Percentiles rank a stretch among this genome's conserved stretches.
Evolutionary conservation across 1,139 yeast genomes (phyloP).

Genomic region (Pichia kudriavzevii): DNA sequence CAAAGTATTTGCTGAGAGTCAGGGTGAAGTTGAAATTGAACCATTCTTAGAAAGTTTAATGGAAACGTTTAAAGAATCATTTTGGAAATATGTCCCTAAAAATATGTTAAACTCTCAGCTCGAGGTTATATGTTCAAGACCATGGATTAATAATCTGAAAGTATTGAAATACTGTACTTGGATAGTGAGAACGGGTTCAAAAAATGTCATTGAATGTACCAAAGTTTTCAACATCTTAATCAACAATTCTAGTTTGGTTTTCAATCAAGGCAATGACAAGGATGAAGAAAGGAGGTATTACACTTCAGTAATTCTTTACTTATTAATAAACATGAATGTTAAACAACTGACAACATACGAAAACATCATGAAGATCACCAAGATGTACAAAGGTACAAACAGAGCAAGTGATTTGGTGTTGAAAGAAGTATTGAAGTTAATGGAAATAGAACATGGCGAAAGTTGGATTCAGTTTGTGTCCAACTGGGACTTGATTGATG

Average conservation of each 20-base stretch:
- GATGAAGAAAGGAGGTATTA: conserved; percentile 31
- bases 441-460: conserved; percentile 46
- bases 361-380: conserved; percentile 9
- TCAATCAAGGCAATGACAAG: conserved; percentile 21
- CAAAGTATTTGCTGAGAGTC: conserved; percentile 51
- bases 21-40: conserved; percentile 16
- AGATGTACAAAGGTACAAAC: conserved; percentile 51
- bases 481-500: conserved; percentile 59
- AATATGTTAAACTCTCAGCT: conserved; percentile 56
- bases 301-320: conserved; percentile 37
- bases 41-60: conserved; percentile 30
- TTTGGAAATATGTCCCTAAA: conserved; percentile 42
- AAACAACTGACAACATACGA: conserved; percentile 38
- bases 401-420: conserved; percentile 56
- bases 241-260: conserved; percentile 38
- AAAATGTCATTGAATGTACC: conserved; percentile 37
- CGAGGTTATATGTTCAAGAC: conserved; percentile 49
- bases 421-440: conserved; percentile 42
- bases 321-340: conserved; percentile 42
- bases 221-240: conserved; percentile 60
- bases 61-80: conserved; percentile 27
- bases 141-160: conserved; percentile 39
- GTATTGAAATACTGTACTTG: conserved; percentile 38
- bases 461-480: conserved; percentile 57
- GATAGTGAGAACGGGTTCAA: conserved; percentile 32